Evolutionary conservation across 202 grass and related monocot genomes (phyloP).

Genomic region (Dendrocalamus latiflorus): DNA sequence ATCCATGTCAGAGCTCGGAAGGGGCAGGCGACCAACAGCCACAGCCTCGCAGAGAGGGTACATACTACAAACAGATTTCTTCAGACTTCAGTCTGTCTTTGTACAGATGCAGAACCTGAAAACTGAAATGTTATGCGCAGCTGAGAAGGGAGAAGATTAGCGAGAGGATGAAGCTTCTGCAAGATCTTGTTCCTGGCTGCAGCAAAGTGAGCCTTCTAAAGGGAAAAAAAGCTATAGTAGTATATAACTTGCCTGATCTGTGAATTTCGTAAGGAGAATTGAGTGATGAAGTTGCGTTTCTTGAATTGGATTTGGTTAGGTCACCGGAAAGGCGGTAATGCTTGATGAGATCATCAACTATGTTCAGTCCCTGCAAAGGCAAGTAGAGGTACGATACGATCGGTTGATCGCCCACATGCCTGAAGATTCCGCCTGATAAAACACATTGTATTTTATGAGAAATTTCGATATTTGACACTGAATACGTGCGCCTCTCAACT

Average conservation of each 20-base stretch:
- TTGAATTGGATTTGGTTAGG: slow-evolving; percentile 16
- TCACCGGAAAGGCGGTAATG: slow-evolving; percentile 45
- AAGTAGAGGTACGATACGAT: slow-evolving; percentile 34
- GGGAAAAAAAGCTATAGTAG: not conserved
- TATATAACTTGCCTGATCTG: no score
- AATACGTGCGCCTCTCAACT: no score
- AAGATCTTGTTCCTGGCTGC: slow-evolving; percentile 50
- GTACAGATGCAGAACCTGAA: no score
- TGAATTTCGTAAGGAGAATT: not conserved
- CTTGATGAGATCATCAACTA: slow-evolving; percentile 59
- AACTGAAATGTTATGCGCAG: no score
- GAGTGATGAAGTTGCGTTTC: not conserved
- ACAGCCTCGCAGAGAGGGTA: slow-evolving; percentile 58
- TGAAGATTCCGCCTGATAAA: not conserved
- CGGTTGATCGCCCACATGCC: not conserved
- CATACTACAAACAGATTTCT: no score
- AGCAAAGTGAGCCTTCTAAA: slow-evolving; percentile 39
- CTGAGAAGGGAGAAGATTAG: slow-evolving; percentile 51
- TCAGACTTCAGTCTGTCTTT: no score
- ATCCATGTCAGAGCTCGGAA: slow-evolving; percentile 51
- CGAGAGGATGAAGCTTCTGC: slow-evolving; percentile 51
- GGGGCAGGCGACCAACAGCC: slow-evolving; percentile 49
- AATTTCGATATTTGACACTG: no score
- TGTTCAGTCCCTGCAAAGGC: slow-evolving; percentile 45
- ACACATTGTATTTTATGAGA: not conserved